Conservation (phyloP, 2,329 filamentous ascomycete genomes). For the Trichoderma simmonsii region DNA sequence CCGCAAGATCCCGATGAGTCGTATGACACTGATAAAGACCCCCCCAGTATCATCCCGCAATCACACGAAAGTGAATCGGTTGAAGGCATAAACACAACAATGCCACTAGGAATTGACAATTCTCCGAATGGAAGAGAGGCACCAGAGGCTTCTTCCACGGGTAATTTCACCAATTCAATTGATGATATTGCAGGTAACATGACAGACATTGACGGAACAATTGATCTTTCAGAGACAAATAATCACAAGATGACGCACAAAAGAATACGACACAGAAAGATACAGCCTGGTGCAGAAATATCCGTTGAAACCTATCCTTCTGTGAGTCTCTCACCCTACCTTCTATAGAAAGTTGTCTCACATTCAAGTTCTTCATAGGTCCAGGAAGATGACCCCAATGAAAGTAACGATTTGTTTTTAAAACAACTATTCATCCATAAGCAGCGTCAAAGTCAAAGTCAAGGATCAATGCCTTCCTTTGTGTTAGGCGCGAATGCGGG, state of each 20-base stretch:
- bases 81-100: not conserved
- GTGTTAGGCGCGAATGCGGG: not conserved
- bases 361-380: not conserved
- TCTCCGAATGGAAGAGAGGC: not conserved
- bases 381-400: not conserved
- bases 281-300: not conserved
- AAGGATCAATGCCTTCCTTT: not conserved
- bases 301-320: not conserved
- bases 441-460: not conserved
- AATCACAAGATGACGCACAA: accelerated
- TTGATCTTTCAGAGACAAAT: not conserved
- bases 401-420: not conserved
- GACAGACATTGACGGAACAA: not conserved
- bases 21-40: not conserved
- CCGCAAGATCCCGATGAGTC: not conserved
- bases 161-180: not conserved
- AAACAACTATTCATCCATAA: not conserved
- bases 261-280: not conserved
- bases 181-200: not conserved
- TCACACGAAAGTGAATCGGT: not conserved
- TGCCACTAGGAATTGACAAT: not conserved
- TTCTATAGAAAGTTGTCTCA: not conserved
- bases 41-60: not conserved
- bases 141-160: not conserved
- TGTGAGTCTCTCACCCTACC: not conserved